Conservation (phyloP, 768 basidiomycete species). For the Leccinum olivaceopallidum region DNA sequence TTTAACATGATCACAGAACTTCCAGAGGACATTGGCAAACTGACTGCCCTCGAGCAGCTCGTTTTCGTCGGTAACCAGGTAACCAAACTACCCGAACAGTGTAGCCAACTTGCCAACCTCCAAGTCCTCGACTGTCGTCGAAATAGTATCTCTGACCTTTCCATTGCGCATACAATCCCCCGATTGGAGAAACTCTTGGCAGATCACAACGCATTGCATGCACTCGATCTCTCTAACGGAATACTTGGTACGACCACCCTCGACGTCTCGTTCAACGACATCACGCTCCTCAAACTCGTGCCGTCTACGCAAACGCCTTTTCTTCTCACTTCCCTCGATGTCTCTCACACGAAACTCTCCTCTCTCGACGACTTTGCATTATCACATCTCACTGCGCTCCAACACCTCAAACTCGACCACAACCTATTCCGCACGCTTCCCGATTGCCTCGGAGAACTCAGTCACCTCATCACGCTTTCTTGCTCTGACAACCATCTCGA, state of each 20-base stretch:
- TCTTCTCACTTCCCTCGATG: too few species aligned
- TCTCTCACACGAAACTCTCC: too few species aligned
- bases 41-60: conserved; percentile 68
- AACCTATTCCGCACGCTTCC: conserved; percentile 86
- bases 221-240: too few species aligned
- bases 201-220: too few species aligned
- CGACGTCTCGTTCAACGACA: too few species aligned
- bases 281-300: too few species aligned
- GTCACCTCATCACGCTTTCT: conserved; percentile 68
- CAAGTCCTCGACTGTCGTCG: conserved; percentile 79
- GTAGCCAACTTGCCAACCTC: conserved; percentile 55
- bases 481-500: conserved; percentile 92
- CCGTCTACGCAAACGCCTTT: too few species aligned
- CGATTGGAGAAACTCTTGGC: too few species aligned
- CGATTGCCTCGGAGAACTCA: conserved; percentile 76
- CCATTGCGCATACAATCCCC: too few species aligned
- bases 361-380: conserved; percentile 44
- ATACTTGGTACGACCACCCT: too few species aligned
- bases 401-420: conserved; percentile 74
- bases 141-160: conserved; percentile 48
- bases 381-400: conserved; percentile 69
- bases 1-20: conserved; percentile 88
- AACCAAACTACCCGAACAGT: conserved; percentile 64
- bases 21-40: conserved; percentile 74
- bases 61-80: conserved; percentile 88